These are phyloP conservation scores for Rhizomucor miehei DNA, from an alignment of 371 early-diverging fungal species.

Conservation along the genomic window DNA sequence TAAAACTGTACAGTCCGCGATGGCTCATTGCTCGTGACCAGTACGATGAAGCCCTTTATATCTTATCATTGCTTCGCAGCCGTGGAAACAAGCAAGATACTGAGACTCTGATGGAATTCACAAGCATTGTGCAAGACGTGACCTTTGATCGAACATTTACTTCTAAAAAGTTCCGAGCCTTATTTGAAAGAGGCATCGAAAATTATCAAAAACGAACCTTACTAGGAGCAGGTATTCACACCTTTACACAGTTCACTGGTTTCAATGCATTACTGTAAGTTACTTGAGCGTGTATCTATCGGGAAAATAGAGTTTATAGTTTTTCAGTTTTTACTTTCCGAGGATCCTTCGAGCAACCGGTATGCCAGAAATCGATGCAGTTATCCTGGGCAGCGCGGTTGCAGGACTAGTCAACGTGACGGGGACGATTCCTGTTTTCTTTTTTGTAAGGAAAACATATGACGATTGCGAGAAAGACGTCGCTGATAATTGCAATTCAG, in stretches of 20 bases:
- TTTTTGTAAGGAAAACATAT: conserved; percentile 23
- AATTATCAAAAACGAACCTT: conserved; percentile 56
- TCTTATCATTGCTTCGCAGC: conserved; percentile 70
- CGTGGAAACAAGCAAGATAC: conserved; percentile 5
- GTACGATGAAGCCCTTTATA: conserved; percentile 66
- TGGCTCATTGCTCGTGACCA: conserved; percentile 73
- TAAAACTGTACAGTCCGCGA: conserved; percentile 64
- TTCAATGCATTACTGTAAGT: conserved; percentile 73
- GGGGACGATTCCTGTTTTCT: conserved; percentile 21
- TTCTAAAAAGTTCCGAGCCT: conserved; percentile 58
- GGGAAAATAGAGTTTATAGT: neutral
- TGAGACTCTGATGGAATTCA: conserved; percentile 52
- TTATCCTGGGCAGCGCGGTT: conserved; percentile 11
- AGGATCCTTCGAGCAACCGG: conserved; percentile 67
- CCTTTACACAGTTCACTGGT: conserved; percentile 74
- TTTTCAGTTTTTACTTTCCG: conserved; percentile 54
- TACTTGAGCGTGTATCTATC: neutral
- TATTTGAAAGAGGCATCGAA: conserved; percentile 49
- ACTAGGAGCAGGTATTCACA: conserved; percentile 70
- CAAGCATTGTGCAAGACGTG: conserved; percentile 72
- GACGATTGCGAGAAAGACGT: neutral
- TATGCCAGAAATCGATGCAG: conserved; percentile 42
- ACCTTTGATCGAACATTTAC: conserved; percentile 67
- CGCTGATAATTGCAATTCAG: conserved; percentile 3
- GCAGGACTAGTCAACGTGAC: conserved; percentile 21